phyloP scores from a whole-genome alignment of 768 basidiomycete species.

The Amanita fuliginea region DNA sequence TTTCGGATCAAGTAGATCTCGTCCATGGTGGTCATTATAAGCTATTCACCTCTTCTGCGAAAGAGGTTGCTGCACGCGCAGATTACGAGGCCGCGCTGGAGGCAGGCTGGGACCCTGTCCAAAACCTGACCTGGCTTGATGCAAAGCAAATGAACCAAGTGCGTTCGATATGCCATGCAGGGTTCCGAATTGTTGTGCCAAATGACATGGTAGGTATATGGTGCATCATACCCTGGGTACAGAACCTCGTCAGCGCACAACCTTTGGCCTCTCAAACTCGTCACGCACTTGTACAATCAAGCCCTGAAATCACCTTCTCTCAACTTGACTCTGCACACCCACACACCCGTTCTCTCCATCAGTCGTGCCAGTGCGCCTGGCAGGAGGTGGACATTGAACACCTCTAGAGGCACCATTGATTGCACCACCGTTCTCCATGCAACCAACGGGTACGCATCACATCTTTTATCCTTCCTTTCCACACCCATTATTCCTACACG shows the following conservation, averaged over 20 bases:
- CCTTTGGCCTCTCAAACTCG: constrained; percentile 76
- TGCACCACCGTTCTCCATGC: constrained; percentile 71
- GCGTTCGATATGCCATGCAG: too few relatives aligned
- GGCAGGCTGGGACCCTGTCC: constrained; percentile 37
- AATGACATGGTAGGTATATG: constrained; percentile 22
- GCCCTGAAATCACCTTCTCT: constrained; percentile 18
- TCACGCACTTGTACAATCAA: constrained; percentile 46
- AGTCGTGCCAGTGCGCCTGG: constrained; percentile 7
- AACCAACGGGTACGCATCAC: constrained; percentile 75
- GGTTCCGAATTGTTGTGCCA: too few relatives aligned
- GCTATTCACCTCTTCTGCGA: constrained; percentile 36
- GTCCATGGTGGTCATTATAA: constrained; percentile 43
- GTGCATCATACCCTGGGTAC: constrained; percentile 40
- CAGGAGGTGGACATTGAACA: constrained; percentile 41
- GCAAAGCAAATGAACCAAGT: constrained; percentile 39
- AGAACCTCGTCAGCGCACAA: constrained; percentile 42
- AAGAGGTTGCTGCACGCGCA: constrained; percentile 22
- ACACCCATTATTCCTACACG: constrained; percentile 57
- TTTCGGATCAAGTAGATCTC: constrained; percentile 47
- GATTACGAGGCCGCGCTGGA: constrained; percentile 44
- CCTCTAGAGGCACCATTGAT: constrained; percentile 52
- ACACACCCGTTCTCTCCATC: constrained; percentile 54
- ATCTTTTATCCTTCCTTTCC: constrained; percentile 61
- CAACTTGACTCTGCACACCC: constrained; percentile 53
- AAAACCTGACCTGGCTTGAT: constrained; percentile 26